Conservation (phyloP, 352 stramenopile species). For the Phytophthora colocasiae region DNA sequence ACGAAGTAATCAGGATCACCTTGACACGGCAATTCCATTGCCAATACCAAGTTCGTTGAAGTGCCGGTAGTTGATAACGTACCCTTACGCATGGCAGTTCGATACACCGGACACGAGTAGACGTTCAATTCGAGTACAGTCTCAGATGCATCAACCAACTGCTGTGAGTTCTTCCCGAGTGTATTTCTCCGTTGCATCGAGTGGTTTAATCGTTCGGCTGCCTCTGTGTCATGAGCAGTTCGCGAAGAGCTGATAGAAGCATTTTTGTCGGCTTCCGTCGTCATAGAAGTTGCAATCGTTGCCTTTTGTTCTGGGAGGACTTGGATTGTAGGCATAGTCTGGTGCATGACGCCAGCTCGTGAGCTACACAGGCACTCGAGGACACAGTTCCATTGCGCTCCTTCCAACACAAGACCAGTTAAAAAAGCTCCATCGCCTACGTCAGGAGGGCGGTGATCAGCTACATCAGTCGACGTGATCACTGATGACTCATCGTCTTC, state of each 20-base stretch:
- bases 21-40: conserved; percentile 88
- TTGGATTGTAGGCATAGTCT: conserved; percentile 87
- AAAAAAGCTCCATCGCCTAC: conserved; percentile 59
- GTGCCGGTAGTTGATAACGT: conserved; percentile 93
- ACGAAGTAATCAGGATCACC: conserved; percentile 84
- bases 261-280: no score
- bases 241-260: background rate
- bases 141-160: background rate
- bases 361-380: conserved; percentile 58
- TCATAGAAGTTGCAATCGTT: no score
- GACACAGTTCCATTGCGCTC: conserved; percentile 69
- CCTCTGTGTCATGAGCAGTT: conserved; percentile 1
- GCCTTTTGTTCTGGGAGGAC: conserved; percentile 67
- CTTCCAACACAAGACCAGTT: conserved; percentile 72
- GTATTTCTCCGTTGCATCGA: conserved; percentile 11
- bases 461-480: background rate
- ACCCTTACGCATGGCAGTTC: conserved; percentile 88
- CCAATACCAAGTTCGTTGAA: conserved; percentile 93
- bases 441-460: conserved; percentile 3
- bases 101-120: conserved; percentile 95
- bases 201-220: background rate
- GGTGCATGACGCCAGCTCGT: conserved; percentile 62
- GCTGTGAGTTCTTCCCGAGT: background rate
- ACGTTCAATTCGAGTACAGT: conserved; percentile 3
- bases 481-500: conserved; percentile 38